Conservation (phyloP, 1,139 yeast species). For the Debaryomycetaceae sp. region DNA sequence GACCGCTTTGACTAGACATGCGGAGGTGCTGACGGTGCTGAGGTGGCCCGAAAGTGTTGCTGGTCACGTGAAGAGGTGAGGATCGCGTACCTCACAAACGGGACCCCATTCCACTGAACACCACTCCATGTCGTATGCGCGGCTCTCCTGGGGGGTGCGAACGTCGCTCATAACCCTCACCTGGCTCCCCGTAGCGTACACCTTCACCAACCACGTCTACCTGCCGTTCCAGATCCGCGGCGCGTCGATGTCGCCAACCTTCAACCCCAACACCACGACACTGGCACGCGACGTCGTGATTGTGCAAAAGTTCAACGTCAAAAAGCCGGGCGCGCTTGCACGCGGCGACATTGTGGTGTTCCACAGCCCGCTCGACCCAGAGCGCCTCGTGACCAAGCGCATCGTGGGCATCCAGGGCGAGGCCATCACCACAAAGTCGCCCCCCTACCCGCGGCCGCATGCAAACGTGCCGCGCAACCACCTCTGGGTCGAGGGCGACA, state of each 20-base stretch:
- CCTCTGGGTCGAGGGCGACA: constrained; percentile 94
- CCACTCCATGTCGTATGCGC: constrained; percentile 2
- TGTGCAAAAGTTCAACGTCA: constrained; percentile 60
- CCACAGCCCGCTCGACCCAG: constrained; percentile 76
- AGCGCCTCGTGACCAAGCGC: constrained; percentile 68
- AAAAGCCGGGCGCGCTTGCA: constrained; percentile 40
- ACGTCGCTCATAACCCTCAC: constrained; percentile 30
- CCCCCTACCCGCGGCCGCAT: constrained; percentile 59
- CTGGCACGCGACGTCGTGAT: constrained; percentile 63
- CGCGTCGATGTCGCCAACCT: constrained; percentile 82
- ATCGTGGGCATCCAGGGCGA: constrained; percentile 76
- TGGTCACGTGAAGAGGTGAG: too few species aligned
- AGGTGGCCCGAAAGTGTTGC: too few species aligned
- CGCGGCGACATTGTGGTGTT: constrained; percentile 75
- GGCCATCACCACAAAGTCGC: constrained; percentile 49
- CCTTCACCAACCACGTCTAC: constrained; percentile 65
- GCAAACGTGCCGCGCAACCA: constrained; percentile 74
- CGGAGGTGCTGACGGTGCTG: too few species aligned
- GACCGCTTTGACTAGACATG: constrained; percentile 5
- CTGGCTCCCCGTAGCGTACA: constrained; percentile 80
- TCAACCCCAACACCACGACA: constrained; percentile 60
- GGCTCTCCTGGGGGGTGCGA: constrained; percentile 12
- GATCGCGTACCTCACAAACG: too few species aligned
- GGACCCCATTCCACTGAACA: too few species aligned
- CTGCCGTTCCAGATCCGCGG: constrained; percentile 81